Base-by-base conservation (phyloP, 129 eudicot genomes). In the Lactuca sativa region DNA sequence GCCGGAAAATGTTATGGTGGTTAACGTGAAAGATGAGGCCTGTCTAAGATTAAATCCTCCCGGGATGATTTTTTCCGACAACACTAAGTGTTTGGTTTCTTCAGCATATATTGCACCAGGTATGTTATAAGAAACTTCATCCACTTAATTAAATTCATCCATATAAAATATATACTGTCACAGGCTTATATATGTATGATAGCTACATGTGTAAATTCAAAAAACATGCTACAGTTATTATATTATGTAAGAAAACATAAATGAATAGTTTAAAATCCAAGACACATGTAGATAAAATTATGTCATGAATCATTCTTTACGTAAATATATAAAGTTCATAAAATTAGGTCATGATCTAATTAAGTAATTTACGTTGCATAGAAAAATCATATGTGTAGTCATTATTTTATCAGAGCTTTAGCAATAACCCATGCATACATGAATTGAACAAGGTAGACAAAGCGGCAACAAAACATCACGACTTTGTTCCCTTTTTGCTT, bases 51-150 rank as follows among this genome's bases (percentile, higher is more conserved):
- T 92, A 73, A 74, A 67, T 71, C 64, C 72, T 75, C 70, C 77
- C 9, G 77, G 74, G 67, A 40, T 64, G 68, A 12, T 18, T 47
- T 56, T 69, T 67, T 11, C 52, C 17, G 79, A 75, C 7, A 62
- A 57, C 60, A 62, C 74, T 54, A 91, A 82, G 75, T 61, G 86
- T 56, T 74, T 77, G 72, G 44, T 69, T 56, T 85, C 96, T 38
- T 88, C 90, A 7, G 79, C 89, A 32, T 77, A 88, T 44, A 72
- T 79, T 55, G 82, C 93, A 51, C 89, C 93, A 85, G 97, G 97
- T 91, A 25, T 25, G 30, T 25, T 25, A 25, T 1, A 25, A 1
- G 30, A 1, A 18, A 25, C 30, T 25, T 25, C 30, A 0, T 25
- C 30, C 30, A 25, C 30, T 25, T 25, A 25, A 25, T 0, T 25